Conservation (phyloP, 768 basidiomycete genomes). For the Podaxis mareebaensis region DNA sequence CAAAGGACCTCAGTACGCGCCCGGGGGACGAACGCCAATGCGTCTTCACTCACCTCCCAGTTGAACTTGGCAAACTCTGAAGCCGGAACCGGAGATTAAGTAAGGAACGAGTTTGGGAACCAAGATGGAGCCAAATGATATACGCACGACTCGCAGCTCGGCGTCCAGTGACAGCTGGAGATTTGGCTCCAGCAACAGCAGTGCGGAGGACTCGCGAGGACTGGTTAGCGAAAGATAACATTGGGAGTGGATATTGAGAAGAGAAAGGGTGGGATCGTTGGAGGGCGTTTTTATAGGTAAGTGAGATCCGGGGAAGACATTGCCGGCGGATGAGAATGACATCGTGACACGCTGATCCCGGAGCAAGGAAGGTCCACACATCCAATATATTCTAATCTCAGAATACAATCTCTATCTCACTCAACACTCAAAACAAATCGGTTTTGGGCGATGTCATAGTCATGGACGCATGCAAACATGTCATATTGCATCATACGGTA, state of each 20-base stretch:
- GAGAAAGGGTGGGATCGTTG: not conserved
- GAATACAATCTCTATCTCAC: not conserved
- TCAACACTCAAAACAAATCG: not conserved
- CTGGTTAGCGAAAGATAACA: conserved; percentile 11
- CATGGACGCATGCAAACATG: conserved; percentile 38
- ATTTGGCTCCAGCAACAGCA: conserved; percentile 11
- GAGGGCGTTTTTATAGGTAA: not conserved
- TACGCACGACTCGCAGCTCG: conserved; percentile 22
- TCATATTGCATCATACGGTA: conserved; percentile 50
- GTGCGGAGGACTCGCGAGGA: conserved; percentile 10
- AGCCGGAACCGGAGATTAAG: not conserved
- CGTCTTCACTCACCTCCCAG: conserved; percentile 38
- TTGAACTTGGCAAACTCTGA: conserved; percentile 42
- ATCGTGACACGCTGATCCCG: conserved; percentile 5
- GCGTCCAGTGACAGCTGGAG: not conserved
- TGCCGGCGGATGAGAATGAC: conserved; percentile 10
- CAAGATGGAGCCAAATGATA: not conserved
- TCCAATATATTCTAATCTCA: not conserved
- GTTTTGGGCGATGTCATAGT: conserved; percentile 21
- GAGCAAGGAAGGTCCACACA: not conserved
- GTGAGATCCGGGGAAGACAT: conserved; percentile 14
- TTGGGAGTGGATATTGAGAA: not conserved
- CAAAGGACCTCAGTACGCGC: not conserved
- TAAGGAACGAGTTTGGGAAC: not conserved
- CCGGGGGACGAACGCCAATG: not conserved